Evolutionary conservation across 2,329 filamentous ascomycete genomes (phyloP).

Genomic region (Aspergillus sp.): DNA sequence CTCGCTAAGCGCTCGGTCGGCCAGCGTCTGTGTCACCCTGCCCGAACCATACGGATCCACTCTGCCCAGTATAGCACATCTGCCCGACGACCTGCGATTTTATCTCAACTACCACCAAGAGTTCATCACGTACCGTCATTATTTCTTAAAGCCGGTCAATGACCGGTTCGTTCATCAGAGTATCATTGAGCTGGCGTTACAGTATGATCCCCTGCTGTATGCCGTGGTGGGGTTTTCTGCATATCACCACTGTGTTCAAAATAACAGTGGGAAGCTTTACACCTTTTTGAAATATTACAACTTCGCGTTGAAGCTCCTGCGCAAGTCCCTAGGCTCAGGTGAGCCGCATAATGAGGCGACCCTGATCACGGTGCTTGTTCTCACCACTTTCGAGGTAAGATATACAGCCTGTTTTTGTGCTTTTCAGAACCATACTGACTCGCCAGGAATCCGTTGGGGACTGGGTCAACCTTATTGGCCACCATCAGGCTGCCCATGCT

Average conservation of each 20-base stretch:
- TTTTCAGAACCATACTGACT: neutral
- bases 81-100: conserved; percentile 68
- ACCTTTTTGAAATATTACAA: conserved; percentile 91
- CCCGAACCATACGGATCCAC: conserved; percentile 24
- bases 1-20: conserved; percentile 37
- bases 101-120: conserved; percentile 78
- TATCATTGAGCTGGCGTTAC: conserved; percentile 70
- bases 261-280: conserved; percentile 71
- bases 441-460: conserved; percentile 87
- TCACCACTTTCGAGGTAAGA: conserved; percentile 87
- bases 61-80: conserved; percentile 26
- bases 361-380: conserved; percentile 82
- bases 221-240: conserved; percentile 85
- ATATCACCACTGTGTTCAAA: conserved; percentile 75
- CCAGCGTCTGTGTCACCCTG: conserved; percentile 30
- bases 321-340: conserved; percentile 69
- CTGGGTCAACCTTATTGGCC: conserved; percentile 89
- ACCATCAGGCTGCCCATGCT: conserved; percentile 84
- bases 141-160: conserved; percentile 71
- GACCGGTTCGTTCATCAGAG: conserved; percentile 72
- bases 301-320: conserved; percentile 75
- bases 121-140: conserved; percentile 79
- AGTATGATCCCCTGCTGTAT: conserved; percentile 79
- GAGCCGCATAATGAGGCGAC: conserved; percentile 73
- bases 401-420: conserved; percentile 1